Percentiles rank a stretch among this genome's conserved stretches.
phyloP scores from a whole-genome alignment of 1,139 yeast species.

The Zygosaccharomyces pseudobailii region DNA sequence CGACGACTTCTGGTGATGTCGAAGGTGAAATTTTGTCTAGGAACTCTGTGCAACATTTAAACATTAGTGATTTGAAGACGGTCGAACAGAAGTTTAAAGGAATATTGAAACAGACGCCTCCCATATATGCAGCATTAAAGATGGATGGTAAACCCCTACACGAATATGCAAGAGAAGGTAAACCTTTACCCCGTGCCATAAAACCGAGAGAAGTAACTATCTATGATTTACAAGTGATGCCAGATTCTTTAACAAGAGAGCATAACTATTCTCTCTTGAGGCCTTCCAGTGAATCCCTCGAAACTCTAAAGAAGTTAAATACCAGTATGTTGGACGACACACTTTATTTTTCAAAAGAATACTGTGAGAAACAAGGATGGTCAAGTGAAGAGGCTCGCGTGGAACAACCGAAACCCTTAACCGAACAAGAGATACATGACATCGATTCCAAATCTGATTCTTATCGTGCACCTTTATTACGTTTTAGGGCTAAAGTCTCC shows the following conservation, averaged over 20 bases:
- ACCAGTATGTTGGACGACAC: slow-evolving; percentile 63
- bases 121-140: slow-evolving; percentile 88
- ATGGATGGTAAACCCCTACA: slow-evolving; percentile 92
- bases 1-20: slow-evolving; percentile 91
- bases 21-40: slow-evolving; percentile 75
- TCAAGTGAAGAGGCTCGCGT: slow-evolving; percentile 36
- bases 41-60: slow-evolving; percentile 55
- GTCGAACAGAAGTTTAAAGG: slow-evolving; percentile 68
- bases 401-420: slow-evolving; percentile 34
- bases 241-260: slow-evolving; percentile 49
- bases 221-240: slow-evolving; percentile 45
- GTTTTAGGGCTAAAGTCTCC: slow-evolving; percentile 73
- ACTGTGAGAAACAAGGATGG: slow-evolving; percentile 39
- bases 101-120: slow-evolving; percentile 82
- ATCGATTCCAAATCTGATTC: slow-evolving; percentile 28
- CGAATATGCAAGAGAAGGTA: slow-evolving; percentile 88
- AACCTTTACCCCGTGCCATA: slow-evolving; percentile 77
- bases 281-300: slow-evolving; percentile 44
- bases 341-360: slow-evolving; percentile 55
- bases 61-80: slow-evolving; percentile 46
- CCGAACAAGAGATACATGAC: slow-evolving; percentile 29
- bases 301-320: slow-evolving; percentile 44
- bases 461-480: slow-evolving; percentile 59
- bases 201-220: slow-evolving; percentile 70
- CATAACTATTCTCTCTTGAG: slow-evolving; percentile 54